Conservation (phyloP, 2,329 filamentous ascomycete species). For the Arthrobotrys sinensis region DNA sequence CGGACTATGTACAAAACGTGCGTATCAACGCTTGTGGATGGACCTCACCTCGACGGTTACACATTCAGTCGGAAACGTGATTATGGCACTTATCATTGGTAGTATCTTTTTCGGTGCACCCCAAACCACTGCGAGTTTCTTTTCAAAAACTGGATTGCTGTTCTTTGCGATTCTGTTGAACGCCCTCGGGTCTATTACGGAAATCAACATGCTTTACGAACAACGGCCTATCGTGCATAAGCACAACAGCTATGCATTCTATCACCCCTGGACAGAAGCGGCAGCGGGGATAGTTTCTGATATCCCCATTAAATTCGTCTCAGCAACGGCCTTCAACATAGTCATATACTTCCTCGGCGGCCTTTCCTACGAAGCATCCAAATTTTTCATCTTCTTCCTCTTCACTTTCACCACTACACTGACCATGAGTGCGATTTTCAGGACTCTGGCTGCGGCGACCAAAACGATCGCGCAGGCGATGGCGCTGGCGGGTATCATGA, state of each 20-base stretch:
- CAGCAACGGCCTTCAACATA: slow-evolving; percentile 72
- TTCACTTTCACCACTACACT: slow-evolving; percentile 76
- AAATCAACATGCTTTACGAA: slow-evolving; percentile 70
- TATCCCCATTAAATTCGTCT: slow-evolving; percentile 74
- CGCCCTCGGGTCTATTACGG: slow-evolving; percentile 73
- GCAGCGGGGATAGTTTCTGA: slow-evolving; percentile 73
- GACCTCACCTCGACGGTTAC: slow-evolving; percentile 71
- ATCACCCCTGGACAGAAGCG: slow-evolving; percentile 72
- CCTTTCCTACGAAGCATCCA: slow-evolving; percentile 66
- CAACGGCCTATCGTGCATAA: slow-evolving; percentile 71
- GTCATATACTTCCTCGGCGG: slow-evolving; percentile 74
- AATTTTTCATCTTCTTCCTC: slow-evolving; percentile 78
- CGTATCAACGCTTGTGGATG: slow-evolving; percentile 72
- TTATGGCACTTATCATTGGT: slow-evolving; percentile 76
- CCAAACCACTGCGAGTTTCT: slow-evolving; percentile 72
- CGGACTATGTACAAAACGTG: slow-evolving; percentile 71
- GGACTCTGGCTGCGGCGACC: slow-evolving; percentile 79
- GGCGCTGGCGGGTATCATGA: slow-evolving; percentile 75
- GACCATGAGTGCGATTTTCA: slow-evolving; percentile 76
- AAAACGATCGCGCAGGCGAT: slow-evolving; percentile 77
- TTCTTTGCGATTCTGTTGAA: slow-evolving; percentile 76
- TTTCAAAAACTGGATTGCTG: slow-evolving; percentile 72
- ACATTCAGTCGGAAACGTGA: slow-evolving; percentile 70
- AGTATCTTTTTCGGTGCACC: slow-evolving; percentile 74
- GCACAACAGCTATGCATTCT: slow-evolving; percentile 69